Base-by-base conservation (phyloP, 139 green algal genomes). In the Parachlorella kessleri region DNA sequence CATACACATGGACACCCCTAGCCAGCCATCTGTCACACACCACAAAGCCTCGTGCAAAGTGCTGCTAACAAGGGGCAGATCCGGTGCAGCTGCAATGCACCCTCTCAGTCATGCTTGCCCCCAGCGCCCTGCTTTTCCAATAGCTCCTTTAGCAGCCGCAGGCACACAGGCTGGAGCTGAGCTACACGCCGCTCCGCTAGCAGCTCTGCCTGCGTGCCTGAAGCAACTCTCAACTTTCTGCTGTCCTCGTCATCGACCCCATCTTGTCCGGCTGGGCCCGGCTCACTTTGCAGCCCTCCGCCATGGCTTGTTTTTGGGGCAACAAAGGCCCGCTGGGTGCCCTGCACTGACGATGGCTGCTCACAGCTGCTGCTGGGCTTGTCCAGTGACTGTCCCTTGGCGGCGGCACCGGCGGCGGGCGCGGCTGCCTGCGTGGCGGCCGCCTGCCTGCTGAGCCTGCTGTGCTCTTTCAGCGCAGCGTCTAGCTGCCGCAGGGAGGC, bases 61-160 rank as follows among this genome's bases (percentile, higher is more conserved):
- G n/a, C n/a, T n/a, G n/a, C n/a, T n/a, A n/a, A n/a, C n/a, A n/a
- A n/a, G n/a, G n/a, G n/a, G n/a, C n/a, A n/a, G n/a, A n/a, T n/a
- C n/a, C n/a, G n/a, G n/a, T n/a, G n/a, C n/a, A n/a, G n/a, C n/a
- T n/a, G n/a, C n/a, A n/a, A n/a, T n/a, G n/a, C n/a, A n/a, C 48
- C 32, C 0, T 24, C n/a, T 76, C 40, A 82, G 18, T 82, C 77
- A 14, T 72, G 71, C 67, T 82, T 82, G 42, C 77, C 67, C 40
- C 67, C 42, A 42, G 64, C 71, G 7, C 32, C 72, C 8, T 7
- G 23, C 8, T 35, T 38, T 32, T 81, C 64, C 39, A 83, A 54
- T 54, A 83, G 55, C 26, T 84, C 70, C 53, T 84, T 84, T 4
- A 84, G 21, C 32, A 84, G 78, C 78, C 65, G 54, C 63, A 80